Conservation (phyloP, 1,139 yeast species). For the Sugiyamaella castrensis region DNA sequence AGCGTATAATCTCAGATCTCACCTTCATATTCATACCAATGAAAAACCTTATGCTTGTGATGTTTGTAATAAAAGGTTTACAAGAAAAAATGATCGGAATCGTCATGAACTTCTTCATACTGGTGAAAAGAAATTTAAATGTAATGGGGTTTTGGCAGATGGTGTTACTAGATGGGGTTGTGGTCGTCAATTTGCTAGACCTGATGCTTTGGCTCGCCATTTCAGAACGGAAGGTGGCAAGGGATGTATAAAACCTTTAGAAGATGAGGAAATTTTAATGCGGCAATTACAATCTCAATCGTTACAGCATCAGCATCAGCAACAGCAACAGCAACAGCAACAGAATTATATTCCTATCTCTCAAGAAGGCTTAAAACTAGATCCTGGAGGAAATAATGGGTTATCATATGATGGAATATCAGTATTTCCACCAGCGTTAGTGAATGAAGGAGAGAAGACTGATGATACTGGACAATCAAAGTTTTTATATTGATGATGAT, state of each 20-base stretch:
- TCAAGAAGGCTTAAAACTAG: constrained; percentile 16
- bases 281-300: no score
- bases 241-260: constrained; percentile 69
- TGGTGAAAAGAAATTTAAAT: constrained; percentile 85
- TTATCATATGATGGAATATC: no score
- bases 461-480: no score
- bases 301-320: no score
- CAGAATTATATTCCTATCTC: no score
- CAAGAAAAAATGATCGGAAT: constrained; percentile 91
- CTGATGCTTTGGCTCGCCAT: constrained; percentile 92
- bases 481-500: constrained; percentile 3
- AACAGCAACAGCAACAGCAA: no score
- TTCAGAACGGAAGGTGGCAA: constrained; percentile 93
- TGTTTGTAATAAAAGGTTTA: constrained; percentile 91
- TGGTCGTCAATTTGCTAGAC: constrained; percentile 88
- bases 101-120: constrained; percentile 91
- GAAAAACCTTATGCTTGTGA: constrained; percentile 87
- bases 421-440: no score
- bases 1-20: constrained; percentile 90
- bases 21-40: constrained; percentile 88
- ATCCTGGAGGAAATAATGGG: constrained; percentile 10
- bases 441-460: no score
- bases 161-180: constrained; percentile 79
- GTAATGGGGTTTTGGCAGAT: constrained; percentile 67
- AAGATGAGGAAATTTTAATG: constrained; percentile 48